phyloP scores from a whole-genome alignment of 495 filamentous ascomycete genomes.

The Hypoxylon crocopeplum region DNA sequence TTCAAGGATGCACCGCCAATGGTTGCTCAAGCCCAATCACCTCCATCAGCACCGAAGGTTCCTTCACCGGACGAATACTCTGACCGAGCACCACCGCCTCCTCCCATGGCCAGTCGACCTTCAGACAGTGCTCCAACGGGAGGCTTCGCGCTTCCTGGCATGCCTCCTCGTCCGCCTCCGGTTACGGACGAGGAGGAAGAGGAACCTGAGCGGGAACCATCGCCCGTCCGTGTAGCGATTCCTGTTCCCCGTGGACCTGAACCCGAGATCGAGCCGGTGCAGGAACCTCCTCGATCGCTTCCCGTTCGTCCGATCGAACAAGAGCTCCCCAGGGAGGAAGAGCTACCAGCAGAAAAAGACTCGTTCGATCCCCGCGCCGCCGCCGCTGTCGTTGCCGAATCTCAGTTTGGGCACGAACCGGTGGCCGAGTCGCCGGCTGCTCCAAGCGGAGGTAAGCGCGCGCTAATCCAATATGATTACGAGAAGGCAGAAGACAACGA shows the following conservation, averaged over 20 bases:
- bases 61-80: conserved; percentile 43
- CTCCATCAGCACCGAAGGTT: conserved; percentile 48
- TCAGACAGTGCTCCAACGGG: conserved; percentile 50
- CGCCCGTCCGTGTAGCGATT: conserved; percentile 86
- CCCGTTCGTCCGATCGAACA: conserved; percentile 60
- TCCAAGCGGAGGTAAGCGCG: conserved; percentile 64
- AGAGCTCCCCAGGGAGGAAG: conserved; percentile 65
- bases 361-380: conserved; percentile 69
- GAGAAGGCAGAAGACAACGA: conserved; percentile 98
- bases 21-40: conserved; percentile 53
- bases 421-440: conserved; percentile 37
- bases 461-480: conserved; percentile 91
- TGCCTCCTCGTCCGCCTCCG: conserved; percentile 66
- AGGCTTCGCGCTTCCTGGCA: conserved; percentile 75
- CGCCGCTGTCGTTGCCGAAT: conserved; percentile 59
- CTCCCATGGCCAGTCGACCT: conserved; percentile 66
- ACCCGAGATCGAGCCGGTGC: conserved; percentile 59
- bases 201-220: conserved; percentile 58
- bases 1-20: conserved; percentile 76
- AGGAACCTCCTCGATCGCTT: conserved; percentile 53
- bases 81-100: conserved; percentile 58
- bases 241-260: conserved; percentile 73
- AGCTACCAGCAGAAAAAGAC: conserved; percentile 67
- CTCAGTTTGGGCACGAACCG: conserved; percentile 42
- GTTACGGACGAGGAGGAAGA: conserved; percentile 61